Percentiles rank a stretch among this genome's conserved stretches.
phyloP scores from a whole-genome alignment of 2,329 filamentous ascomycete species.

The Aspergillus jensenii region DNA sequence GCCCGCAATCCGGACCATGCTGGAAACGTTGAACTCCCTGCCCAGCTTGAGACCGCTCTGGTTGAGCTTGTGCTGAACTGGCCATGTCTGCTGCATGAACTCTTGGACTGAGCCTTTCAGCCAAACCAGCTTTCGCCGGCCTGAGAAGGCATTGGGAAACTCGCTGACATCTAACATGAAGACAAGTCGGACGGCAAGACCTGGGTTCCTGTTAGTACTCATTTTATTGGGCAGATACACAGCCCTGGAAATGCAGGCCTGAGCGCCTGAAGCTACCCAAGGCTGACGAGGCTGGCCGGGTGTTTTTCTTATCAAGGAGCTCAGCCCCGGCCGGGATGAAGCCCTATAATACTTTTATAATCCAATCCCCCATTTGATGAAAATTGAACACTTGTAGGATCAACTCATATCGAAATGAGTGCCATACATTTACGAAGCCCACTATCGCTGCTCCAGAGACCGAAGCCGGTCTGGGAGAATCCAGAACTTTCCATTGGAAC shows the following conservation, averaged over 20 bases:
- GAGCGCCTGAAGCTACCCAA: no score
- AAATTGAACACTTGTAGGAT: accelerated
- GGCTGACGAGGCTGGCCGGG: no score
- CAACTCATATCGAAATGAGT: no score
- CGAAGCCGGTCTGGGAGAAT: not conserved
- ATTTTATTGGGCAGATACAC: no score
- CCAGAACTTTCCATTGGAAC: not conserved
- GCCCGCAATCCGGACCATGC: conserved; percentile 35
- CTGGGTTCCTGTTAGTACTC: no score
- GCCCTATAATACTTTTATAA: no score
- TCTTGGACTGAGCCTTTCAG: not conserved
- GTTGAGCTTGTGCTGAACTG: not conserved
- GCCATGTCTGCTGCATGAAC: not conserved
- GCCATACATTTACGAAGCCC: no score
- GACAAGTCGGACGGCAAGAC: not conserved
- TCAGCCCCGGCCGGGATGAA: no score
- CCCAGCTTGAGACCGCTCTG: not conserved
- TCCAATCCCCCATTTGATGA: no score
- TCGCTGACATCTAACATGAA: not conserved
- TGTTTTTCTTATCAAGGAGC: no score
- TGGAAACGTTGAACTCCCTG: not conserved
- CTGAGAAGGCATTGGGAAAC: not conserved
- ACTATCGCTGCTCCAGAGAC: no score
- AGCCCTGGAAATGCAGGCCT: no score
- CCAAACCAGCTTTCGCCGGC: not conserved